Evolutionary conservation across 202 grass and related monocot species (phyloP).

Genomic region (Panicum hallii): DNA sequence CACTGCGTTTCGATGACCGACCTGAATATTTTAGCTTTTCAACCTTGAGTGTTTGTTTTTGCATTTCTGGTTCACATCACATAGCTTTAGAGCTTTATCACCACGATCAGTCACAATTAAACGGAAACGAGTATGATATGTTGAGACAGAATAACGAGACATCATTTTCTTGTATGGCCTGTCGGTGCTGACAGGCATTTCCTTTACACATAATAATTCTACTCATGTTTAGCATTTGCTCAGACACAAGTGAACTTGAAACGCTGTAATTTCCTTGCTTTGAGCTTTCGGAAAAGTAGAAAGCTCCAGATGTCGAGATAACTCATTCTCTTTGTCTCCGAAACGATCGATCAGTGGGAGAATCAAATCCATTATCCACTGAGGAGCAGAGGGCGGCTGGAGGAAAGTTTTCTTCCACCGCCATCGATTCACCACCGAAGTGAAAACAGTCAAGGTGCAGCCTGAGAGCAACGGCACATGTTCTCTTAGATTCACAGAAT

Average conservation of each 20-base stretch:
- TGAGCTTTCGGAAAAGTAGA: slow-evolving; percentile 24
- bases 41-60: neutral
- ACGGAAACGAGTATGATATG: neutral
- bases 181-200: neutral
- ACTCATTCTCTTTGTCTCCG: slow-evolving; percentile 24
- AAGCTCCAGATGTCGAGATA: slow-evolving; percentile 29
- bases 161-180: neutral
- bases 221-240: neutral
- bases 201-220: neutral
- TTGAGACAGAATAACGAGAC: neutral
- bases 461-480: slow-evolving; percentile 42
- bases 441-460: slow-evolving; percentile 41
- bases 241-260: neutral
- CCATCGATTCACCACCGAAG: slow-evolving; percentile 36
- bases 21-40: neutral
- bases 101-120: neutral
- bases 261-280: neutral
- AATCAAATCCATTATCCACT: slow-evolving; percentile 55
- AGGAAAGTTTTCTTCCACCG: slow-evolving; percentile 39
- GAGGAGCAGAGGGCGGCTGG: slow-evolving; percentile 33
- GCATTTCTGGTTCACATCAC: neutral
- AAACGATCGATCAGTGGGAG: slow-evolving; percentile 41
- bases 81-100: neutral
- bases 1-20: neutral
- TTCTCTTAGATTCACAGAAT: slow-evolving; percentile 5